Conservation (phyloP, 805 yeast species). For the Clavispora vitiphila region DNA sequence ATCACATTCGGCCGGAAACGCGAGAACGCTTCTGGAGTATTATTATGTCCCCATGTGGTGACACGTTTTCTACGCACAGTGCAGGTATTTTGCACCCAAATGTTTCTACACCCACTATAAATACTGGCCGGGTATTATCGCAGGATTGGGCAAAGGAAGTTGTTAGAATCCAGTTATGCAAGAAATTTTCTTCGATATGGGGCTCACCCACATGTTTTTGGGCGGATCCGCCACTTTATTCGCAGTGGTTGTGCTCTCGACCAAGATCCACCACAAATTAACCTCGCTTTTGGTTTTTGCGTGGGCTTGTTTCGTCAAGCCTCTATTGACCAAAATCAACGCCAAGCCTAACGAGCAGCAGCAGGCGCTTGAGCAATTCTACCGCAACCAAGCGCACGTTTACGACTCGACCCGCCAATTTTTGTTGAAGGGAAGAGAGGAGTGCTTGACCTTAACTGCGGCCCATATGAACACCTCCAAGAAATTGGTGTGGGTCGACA, state of each 20-base stretch:
- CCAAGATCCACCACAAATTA: slow-evolving; percentile 18
- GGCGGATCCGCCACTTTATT: slow-evolving; percentile 16
- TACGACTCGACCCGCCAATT: slow-evolving; percentile 68
- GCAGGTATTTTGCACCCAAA: slow-evolving; percentile 14
- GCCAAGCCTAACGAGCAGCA: slow-evolving; percentile 43
- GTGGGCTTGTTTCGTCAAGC: slow-evolving; percentile 58
- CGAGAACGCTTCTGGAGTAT: slow-evolving; percentile 2
- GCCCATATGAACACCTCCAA: slow-evolving; percentile 43
- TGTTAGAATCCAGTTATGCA: slow-evolving; percentile 2
- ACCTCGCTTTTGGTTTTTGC: slow-evolving; percentile 28
- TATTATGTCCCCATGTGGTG: slow-evolving; percentile 10
- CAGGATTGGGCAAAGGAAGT: background rate
- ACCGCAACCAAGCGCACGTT: slow-evolving; percentile 70
- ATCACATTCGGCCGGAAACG: background rate
- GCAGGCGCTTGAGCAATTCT: slow-evolving; percentile 61
- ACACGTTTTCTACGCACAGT: slow-evolving; percentile 8
- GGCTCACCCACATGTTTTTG: slow-evolving; percentile 12
- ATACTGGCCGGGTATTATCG: background rate
- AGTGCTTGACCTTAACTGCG: slow-evolving; percentile 54
- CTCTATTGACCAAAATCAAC: slow-evolving; percentile 33
- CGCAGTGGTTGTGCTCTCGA: slow-evolving; percentile 11
- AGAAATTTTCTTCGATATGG: slow-evolving; percentile 3
- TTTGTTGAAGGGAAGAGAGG: slow-evolving; percentile 66
- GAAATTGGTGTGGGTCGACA: slow-evolving; percentile 64
- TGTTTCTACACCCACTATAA: background rate